Evolutionary conservation across 176 grass and related monocot genomes (phyloP), one percentile per base, ranked within the genome.

Genomic region (Musa schizocarpa): DNA sequence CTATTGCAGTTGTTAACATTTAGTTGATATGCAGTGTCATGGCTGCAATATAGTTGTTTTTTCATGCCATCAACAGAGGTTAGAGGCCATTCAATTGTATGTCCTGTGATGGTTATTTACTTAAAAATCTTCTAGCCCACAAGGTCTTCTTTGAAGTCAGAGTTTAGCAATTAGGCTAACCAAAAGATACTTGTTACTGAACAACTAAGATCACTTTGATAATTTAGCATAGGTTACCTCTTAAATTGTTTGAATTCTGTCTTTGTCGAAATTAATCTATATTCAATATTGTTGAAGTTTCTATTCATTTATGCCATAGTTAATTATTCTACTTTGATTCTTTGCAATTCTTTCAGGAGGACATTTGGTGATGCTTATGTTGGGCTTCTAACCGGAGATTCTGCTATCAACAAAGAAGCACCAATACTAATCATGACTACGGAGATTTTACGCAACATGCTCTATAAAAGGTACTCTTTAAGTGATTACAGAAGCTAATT

Each of bases 371-470:
- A 93, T 77, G 82, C 86, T 88, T 93, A 93, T 80, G 90, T 97
- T 75, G 93, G 89, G 56, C 93, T 97, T 93, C 81, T 97, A 66
- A 97, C 93, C 53, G 93, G 93, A 92, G 93, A 97, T 88, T 97
- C 90, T 81, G 82, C 90, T 66, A 79, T 97, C 67, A 97, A 97
- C 79, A 97, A 84, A 80, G 90, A 90, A 86, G 93, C 93, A 78
- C 93, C 80, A 68, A 93, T 97, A 54, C 81, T 97, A 68, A 97
- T 97, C 69, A 97, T 97, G 93, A 97, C 93, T 2, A 97, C 93
- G 59, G 93, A 97, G 82, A 93, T 97, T 84, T 88, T 97, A 82
- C 93, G 93, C 78, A 97, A 97, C 78, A 97, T 97, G 93, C 86
- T 97, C 17, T 97, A 97, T 59, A 90, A 93, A 82, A 97, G 93